Conservation (phyloP, 805 yeast species). For the Candida hispaniensis region DNA sequence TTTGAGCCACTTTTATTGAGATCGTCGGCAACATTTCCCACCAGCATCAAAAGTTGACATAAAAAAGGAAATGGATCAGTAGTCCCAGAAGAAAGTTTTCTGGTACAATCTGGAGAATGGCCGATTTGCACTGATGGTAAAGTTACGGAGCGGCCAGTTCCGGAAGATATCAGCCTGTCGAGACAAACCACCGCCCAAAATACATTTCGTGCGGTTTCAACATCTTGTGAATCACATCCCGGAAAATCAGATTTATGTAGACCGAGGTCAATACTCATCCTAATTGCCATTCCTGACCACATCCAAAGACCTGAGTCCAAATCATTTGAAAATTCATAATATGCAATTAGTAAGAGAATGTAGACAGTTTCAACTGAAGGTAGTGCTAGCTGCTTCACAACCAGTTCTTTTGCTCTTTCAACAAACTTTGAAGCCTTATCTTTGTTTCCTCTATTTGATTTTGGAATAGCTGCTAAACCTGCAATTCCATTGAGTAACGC, state of each 20-base stretch:
- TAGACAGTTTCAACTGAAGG: conserved; percentile 25
- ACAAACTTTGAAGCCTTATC: too few species aligned
- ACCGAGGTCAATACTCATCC: conserved; percentile 26
- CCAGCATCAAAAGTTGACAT: conserved; percentile 21
- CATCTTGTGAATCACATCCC: conserved; percentile 16
- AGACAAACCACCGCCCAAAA: conserved; percentile 25
- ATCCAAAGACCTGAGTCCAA: conserved; percentile 26
- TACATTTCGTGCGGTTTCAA: conserved; percentile 19
- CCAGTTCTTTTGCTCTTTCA: conserved; percentile 23
- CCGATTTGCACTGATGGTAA: conserved; percentile 22
- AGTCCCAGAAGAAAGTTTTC: conserved; percentile 1
- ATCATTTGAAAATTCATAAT: conserved; percentile 25
- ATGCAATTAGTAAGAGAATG: conserved; percentile 24
- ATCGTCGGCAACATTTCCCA: conserved; percentile 24
- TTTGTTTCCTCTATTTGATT: too few species aligned
- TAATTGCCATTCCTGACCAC: conserved; percentile 27
- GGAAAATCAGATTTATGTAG: conserved; percentile 21
- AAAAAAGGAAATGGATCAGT: conserved; percentile 25
- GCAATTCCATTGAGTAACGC: conserved; percentile 25
- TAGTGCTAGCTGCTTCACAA: conserved; percentile 23
- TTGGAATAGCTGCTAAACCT: conserved; percentile 22
- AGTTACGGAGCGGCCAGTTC: conserved; percentile 24
- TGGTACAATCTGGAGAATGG: conserved; percentile 18
- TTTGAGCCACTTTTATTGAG: conserved; percentile 18
- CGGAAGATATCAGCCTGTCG: conserved; percentile 24